Conservation (phyloP, 495 filamentous ascomycete genomes). For the Cenococcum geophilum region DNA sequence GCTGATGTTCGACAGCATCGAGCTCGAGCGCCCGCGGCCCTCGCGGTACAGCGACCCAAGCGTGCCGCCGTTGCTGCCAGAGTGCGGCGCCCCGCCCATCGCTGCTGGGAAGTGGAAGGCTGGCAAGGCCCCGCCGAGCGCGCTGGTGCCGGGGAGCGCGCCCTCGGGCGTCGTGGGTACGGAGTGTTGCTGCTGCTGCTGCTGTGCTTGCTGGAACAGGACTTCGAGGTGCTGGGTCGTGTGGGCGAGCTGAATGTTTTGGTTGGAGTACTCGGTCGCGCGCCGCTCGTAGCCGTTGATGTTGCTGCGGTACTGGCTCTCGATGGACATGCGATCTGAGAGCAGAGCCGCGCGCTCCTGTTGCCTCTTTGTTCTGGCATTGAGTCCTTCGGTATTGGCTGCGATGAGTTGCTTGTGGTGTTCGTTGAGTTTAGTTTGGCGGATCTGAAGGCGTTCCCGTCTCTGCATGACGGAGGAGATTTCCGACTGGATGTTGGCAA, state of each 20-base stretch:
- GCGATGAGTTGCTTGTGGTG: constrained; percentile 73
- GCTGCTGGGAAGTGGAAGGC: constrained; percentile 35
- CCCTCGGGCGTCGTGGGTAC: constrained; percentile 37
- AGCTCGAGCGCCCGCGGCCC: constrained; percentile 53
- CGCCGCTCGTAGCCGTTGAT: constrained; percentile 31
- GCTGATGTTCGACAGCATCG: constrained; percentile 61
- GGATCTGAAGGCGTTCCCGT: constrained; percentile 68
- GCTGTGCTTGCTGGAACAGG: constrained; percentile 22
- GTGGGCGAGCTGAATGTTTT: constrained; percentile 18
- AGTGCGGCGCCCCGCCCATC: too few relatives aligned
- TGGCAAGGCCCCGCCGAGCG: constrained; percentile 22
- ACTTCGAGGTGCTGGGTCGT: constrained; percentile 28
- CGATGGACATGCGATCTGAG: constrained; percentile 56
- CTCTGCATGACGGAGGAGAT: constrained; percentile 61
- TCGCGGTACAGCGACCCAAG: constrained; percentile 28
- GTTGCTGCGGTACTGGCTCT: constrained; percentile 43
- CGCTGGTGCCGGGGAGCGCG: constrained; percentile 29
- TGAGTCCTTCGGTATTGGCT: constrained; percentile 66
- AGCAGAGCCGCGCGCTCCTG: constrained; percentile 61
- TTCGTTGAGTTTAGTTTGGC: constrained; percentile 68
- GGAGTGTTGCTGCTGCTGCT: constrained; percentile 2
- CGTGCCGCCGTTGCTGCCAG: constrained; percentile 21
- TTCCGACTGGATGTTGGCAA: constrained; percentile 60
- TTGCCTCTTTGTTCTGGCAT: constrained; percentile 65
- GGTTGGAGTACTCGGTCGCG: constrained; percentile 17